These are phyloP conservation scores for Trypanosoma caninum DNA, from an alignment of 208 protist species.

Conservation along the genomic window DNA sequence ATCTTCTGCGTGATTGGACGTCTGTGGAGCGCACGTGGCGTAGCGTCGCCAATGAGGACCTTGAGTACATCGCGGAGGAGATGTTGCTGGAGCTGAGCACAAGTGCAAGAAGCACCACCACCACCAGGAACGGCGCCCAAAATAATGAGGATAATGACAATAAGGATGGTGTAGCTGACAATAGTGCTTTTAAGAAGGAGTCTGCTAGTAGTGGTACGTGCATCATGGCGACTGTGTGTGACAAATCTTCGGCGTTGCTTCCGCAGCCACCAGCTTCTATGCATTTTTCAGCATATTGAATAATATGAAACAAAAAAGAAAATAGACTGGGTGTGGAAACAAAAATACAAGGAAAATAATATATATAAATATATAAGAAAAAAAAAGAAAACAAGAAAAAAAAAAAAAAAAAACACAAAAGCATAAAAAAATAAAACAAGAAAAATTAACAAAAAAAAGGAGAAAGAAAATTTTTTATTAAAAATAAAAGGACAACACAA, in stretches of 20 bases:
- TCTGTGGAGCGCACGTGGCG: conserved; percentile 20
- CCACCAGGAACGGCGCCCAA: not conserved
- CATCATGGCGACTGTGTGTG: conserved; percentile 35
- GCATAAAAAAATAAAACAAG: not conserved
- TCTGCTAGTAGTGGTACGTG: conserved; percentile 23
- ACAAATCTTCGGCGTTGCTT: conserved; percentile 30
- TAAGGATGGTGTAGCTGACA: not conserved
- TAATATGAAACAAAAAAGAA: conserved; percentile 3
- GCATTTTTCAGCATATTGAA: conserved; percentile 8
- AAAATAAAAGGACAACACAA: not conserved
- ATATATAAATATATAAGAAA: not conserved
- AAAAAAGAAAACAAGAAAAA: not conserved
- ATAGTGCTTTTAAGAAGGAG: not conserved
- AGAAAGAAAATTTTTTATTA: not conserved
- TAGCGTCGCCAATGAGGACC: conserved; percentile 34
- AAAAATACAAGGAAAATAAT: not conserved
- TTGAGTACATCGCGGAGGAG: conserved; percentile 82
- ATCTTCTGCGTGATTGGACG: conserved; percentile 26
- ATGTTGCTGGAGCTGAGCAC: conserved; percentile 47
- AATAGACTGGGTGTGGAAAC: not conserved
- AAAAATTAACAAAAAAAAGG: not conserved
- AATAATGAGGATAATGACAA: conserved; percentile 5
- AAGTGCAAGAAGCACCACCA: not conserved
- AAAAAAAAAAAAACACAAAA: not conserved
- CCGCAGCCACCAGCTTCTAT: conserved; percentile 36